Percentiles rank a stretch among this genome's conserved stretches.
phyloP scores from a whole-genome alignment of 73 alveolate genomes.

The Paramecium octaurelia region DNA sequence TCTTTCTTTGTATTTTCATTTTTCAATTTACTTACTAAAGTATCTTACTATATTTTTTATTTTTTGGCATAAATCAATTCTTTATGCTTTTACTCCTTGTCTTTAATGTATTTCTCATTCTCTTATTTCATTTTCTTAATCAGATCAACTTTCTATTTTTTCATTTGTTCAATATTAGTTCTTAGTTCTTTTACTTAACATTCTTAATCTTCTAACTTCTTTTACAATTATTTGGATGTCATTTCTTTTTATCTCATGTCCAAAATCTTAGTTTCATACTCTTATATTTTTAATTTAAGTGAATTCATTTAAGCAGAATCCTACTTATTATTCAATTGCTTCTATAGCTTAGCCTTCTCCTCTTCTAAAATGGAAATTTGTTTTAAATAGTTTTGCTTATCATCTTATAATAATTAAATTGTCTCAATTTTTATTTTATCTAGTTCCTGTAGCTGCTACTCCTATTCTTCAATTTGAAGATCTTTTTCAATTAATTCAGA shows the following conservation, averaged over 20 bases:
- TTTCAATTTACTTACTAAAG: neutral
- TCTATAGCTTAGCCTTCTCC: neutral
- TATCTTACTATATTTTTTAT: conserved; percentile 6
- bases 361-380: neutral
- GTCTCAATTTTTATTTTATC: neutral
- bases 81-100: neutral
- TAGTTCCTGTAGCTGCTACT: neutral
- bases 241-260: neutral
- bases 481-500: neutral
- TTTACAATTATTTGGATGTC: neutral
- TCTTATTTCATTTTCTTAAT: conserved; percentile 14
- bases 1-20: conserved; percentile 2
- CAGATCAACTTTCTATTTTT: conserved; percentile 15
- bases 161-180: neutral
- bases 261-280: neutral
- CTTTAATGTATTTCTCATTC: neutral
- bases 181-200: neutral
- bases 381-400: neutral
- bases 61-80: neutral
- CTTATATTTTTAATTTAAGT: neutral
- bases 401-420: neutral
- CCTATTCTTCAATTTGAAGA: neutral
- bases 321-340: neutral
- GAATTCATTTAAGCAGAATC: conserved; percentile 25
- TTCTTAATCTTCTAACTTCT: conserved; percentile 26